Conservation (phyloP, 306 rosid genomes). For the Glycine tomentella region DNA sequence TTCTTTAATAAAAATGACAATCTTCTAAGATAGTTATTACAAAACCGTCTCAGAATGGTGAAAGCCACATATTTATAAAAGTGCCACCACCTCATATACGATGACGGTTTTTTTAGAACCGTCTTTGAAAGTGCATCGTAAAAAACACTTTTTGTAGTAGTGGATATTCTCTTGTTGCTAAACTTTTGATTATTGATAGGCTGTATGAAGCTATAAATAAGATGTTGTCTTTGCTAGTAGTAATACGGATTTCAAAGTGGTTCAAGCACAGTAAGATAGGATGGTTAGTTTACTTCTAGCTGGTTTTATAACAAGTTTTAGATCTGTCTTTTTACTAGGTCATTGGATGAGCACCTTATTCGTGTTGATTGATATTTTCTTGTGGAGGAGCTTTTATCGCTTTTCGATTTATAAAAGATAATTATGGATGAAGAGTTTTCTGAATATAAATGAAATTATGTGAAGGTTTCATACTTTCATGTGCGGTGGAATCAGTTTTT, state of each 20-base stretch:
- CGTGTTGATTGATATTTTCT: too few relatives aligned
- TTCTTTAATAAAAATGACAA: too few relatives aligned
- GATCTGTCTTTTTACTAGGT: not conserved
- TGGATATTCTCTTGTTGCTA: not conserved
- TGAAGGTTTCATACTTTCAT: not conserved
- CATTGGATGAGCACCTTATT: not conserved
- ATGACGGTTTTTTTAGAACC: too few relatives aligned
- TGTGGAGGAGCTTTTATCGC: not conserved
- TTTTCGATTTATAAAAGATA: not conserved
- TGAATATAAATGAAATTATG: not conserved
- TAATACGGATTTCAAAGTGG: not conserved
- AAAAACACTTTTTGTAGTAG: too few relatives aligned
- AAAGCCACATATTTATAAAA: too few relatives aligned
- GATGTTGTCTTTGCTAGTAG: too few relatives aligned
- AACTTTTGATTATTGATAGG: not conserved
- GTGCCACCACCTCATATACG: too few relatives aligned
- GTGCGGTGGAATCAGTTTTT: not conserved
- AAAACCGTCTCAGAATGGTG: too few relatives aligned
- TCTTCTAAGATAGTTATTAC: too few relatives aligned
- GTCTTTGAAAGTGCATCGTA: too few relatives aligned
- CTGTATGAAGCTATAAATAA: not conserved
- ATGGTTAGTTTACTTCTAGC: not conserved
- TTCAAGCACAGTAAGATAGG: not conserved
- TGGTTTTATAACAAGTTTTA: not conserved
- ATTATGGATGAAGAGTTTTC: not conserved